Evolutionary conservation across 805 yeast species (phyloP), one percentile per base, ranked within the genome.

Genomic region (Clavispora asparagi): DNA sequence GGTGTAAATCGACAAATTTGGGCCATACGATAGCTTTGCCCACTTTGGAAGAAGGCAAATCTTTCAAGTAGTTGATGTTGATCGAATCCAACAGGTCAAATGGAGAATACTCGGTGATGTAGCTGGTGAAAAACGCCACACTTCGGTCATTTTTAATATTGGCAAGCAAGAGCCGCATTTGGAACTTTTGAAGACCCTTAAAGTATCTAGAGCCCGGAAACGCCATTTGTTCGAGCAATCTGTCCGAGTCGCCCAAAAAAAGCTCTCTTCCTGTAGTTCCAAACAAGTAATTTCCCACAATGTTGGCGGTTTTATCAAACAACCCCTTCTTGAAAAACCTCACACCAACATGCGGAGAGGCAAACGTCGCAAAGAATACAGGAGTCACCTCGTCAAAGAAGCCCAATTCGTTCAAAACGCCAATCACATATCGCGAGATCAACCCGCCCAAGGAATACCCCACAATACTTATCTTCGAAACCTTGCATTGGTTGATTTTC

Each of bases 391-490:
- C 56, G 17, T 76, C 72, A 61, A 83, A 85, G 48, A 71, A 70
- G 5, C 75, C 76, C 53, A 75, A 73, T 31, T 73, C 72, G 52
- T 79, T 70, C 52, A 82, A 68, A 40, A 85, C 72, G 1, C 97
- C 97, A 40, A 90, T 73, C 25, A 89, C 83, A 61, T 87, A 90
- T 42, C 97, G 71, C 0, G 90, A 74, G 29, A 92, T 80, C 31
- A 91, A 65, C 0, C 98, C 98, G 19, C 98, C 97, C 48, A 92
- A 68, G 0, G 96, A 87, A 62, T 91, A 92, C 0, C 98, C 97
- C 3, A 87, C 74, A 37, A 92, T 71, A 50, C 95, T 86, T 42
- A 92, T 77, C 54, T 81, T 77, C n/a, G 73, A 70, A 10, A 88
- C 87, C 19, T 55, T 57, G 25, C 47, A 53, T 36, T 57, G 52